Percentiles rank a stretch among this genome's conserved stretches.
phyloP scores from a whole-genome alignment of 441 rosid genomes.

The Croton setiger region DNA sequence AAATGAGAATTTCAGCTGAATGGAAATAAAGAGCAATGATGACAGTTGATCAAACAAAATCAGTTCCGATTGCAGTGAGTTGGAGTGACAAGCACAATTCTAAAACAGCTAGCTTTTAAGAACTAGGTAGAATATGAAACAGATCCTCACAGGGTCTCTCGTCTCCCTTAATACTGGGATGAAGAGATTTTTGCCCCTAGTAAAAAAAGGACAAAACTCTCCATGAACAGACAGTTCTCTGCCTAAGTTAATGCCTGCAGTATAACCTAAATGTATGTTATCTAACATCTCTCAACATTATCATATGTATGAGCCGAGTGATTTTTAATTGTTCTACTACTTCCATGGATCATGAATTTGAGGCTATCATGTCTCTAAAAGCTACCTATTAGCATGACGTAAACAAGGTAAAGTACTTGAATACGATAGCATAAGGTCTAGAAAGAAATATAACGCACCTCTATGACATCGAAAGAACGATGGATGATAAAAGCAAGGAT shows the following conservation, averaged over 20 bases:
- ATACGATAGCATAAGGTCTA: background rate
- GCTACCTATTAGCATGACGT: background rate
- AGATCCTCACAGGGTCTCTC: background rate
- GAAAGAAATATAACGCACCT: slow-evolving; percentile 24
- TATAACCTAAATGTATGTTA: background rate
- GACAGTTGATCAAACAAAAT: background rate
- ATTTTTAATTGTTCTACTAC: no score
- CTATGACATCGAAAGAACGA: slow-evolving; percentile 19
- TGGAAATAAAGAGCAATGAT: background rate
- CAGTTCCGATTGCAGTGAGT: background rate
- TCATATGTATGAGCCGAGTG: no score
- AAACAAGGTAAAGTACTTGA: background rate
- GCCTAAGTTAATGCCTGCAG: background rate
- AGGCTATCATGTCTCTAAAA: background rate
- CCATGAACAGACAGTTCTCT: background rate
- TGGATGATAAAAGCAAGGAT: slow-evolving; percentile 37
- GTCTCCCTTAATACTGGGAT: background rate
- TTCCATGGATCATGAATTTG: background rate
- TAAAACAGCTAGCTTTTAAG: background rate
- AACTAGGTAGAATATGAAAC: background rate
- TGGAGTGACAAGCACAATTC: background rate
- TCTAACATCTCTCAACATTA: background rate
- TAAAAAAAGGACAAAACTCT: background rate
- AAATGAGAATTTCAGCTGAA: background rate
- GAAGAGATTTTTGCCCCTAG: background rate